phyloP scores from a whole-genome alignment of 163 green algal genomes.

The Scenedesmus sp. region DNA sequence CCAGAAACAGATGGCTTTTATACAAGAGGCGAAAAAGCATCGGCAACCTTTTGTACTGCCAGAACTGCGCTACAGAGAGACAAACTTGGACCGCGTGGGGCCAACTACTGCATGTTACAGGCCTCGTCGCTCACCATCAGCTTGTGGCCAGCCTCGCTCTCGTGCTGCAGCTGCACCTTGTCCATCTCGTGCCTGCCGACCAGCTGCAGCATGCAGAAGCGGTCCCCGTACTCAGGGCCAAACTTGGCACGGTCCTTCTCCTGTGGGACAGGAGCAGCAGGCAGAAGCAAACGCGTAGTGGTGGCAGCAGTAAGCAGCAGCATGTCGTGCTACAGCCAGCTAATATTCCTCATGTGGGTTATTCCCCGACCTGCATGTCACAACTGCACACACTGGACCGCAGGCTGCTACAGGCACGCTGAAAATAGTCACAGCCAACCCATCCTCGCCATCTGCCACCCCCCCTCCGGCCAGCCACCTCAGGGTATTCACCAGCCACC shows the following conservation, averaged over 20 bases:
- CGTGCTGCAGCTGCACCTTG: conserved; percentile 74
- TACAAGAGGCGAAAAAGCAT: not conserved
- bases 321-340: not conserved
- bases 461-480: too few species aligned
- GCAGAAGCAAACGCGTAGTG: not conserved
- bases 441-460: not conserved
- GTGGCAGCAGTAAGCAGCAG: not conserved
- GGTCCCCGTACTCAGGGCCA: conserved; percentile 74
- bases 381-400: not conserved
- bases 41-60: not conserved
- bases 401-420: not conserved
- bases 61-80: not conserved
- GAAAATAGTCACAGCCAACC: not conserved
- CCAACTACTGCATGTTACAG: not conserved
- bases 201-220: conserved; percentile 82
- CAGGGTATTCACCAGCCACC: not conserved
- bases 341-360: not conserved
- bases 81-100: not conserved
- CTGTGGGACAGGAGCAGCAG: conserved; percentile 23
- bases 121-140: conserved; percentile 58
- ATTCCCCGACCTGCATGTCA: not conserved
- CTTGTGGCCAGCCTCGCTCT: conserved; percentile 66
- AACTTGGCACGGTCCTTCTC: conserved; percentile 82
- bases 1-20: not conserved
- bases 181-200: conserved; percentile 78